Conservation (phyloP, 805 yeast species). For the Pichia cabralensis region DNA sequence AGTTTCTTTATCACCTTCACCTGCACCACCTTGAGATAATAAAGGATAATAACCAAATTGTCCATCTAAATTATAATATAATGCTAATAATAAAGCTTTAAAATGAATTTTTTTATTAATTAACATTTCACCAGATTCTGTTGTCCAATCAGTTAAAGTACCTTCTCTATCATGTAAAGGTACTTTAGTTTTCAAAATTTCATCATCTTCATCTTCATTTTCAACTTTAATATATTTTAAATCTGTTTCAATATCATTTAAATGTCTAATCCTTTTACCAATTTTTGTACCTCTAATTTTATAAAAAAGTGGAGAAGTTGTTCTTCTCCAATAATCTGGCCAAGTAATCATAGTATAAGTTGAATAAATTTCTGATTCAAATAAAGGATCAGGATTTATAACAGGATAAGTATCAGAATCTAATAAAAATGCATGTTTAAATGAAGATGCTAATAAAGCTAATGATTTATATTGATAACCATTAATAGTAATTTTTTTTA, state of each 20-base stretch:
- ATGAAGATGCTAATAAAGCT: slow-evolving; percentile 38
- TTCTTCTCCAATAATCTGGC: slow-evolving; percentile 71
- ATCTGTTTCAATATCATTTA: slow-evolving; percentile 18
- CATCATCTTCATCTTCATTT: slow-evolving; percentile 5
- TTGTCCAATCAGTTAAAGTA: slow-evolving; percentile 52
- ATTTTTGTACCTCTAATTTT: slow-evolving; percentile 43
- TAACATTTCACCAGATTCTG: slow-evolving; percentile 57
- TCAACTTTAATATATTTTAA: slow-evolving; percentile 10
- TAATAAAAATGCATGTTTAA: slow-evolving; percentile 36
- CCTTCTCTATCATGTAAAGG: slow-evolving; percentile 55
- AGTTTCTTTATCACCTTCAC: slow-evolving; percentile 79
- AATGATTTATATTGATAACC: slow-evolving; percentile 32
- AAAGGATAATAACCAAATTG: slow-evolving; percentile 51
- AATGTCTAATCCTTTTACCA: slow-evolving; percentile 28
- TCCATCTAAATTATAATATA: slow-evolving; percentile 60
- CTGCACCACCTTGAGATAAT: slow-evolving; percentile 51
- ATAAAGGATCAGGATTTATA: slow-evolving; percentile 41
- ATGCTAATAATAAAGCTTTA: slow-evolving; percentile 45
- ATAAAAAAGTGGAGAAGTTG: slow-evolving; percentile 50
- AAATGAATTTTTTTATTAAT: slow-evolving; percentile 51
- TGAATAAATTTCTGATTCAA: slow-evolving; percentile 35
- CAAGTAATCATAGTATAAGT: slow-evolving; percentile 44
- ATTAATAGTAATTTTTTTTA: too few relatives aligned
- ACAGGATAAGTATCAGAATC: slow-evolving; percentile 40
- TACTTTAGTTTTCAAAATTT: slow-evolving; percentile 17